Base-by-base conservation (phyloP, 257 asterid species). In the Przewalskia tangutica region DNA sequence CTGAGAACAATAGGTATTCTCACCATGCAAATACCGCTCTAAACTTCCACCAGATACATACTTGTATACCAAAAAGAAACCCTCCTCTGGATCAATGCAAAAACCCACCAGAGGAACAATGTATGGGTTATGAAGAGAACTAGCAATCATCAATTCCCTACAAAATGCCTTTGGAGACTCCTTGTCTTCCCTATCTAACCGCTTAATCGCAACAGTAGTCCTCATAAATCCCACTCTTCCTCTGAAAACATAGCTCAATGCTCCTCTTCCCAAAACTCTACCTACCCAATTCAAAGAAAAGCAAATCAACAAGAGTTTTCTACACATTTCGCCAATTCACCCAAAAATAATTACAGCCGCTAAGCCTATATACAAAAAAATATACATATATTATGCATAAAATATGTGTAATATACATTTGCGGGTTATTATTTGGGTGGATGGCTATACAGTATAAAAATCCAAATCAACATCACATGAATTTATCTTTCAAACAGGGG, bases 231-330 rank as follows among this genome's bases (percentile, higher is more conserved):
- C 97, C 12, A 95, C 88, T 86, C 90, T 91, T 81, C 97, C 98
- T 87, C 96, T 90, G 79, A 93, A 95, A 20, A 95, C 97, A 89
- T 90, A 95, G 91, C 98, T 95, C 88, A 89, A 85, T 55, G 97
- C 97, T 79, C 98, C 97, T 92, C 97, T 93, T 18, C 98, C 98
- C 92, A 95, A 84, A n/a, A 95, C 98, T 89, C 97, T 89, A 76
- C 94, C 98, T 95, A 85, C 27, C 77, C 85, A 81, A 82, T 36
- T 59, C 86, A 84, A 84, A 84, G 75, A 82, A 78, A 78, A 27
- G 32, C 32, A 27, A 27, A 27, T 27, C 32, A 27, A 27, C 32
- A 27, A 27, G 32, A 27, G 32, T 2, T 27, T 27, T 27, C 32
- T 27, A 27, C 32, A 27, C 32, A 27, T 27, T 27, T 27, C 32